These are phyloP conservation scores for Emergomyces africanus DNA, from an alignment of 2,329 filamentous ascomycete species.

Conservation along the genomic window DNA sequence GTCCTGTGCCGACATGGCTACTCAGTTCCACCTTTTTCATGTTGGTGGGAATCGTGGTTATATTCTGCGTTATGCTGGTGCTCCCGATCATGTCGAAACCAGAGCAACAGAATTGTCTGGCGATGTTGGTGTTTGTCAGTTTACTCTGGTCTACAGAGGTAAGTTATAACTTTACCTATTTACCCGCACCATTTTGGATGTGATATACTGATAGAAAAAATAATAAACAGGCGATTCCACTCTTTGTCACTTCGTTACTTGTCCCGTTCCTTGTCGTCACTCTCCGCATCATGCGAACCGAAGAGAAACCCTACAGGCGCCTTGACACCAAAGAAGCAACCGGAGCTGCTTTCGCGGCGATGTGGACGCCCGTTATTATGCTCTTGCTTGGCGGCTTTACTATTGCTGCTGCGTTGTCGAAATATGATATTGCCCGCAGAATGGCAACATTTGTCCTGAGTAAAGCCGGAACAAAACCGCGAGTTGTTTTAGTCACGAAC, in stretches of 20 bases:
- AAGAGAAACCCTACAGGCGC: constrained; percentile 55
- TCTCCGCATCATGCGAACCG: constrained; percentile 68
- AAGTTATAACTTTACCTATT: constrained; percentile 18
- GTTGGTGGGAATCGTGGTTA: constrained; percentile 53
- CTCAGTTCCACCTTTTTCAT: constrained; percentile 70
- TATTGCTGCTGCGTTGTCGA: constrained; percentile 84
- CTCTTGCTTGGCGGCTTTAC: constrained; percentile 91
- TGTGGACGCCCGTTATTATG: constrained; percentile 99
- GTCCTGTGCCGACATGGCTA: constrained; percentile 68
- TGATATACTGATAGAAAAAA: constrained; percentile 4
- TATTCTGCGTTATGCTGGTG: constrained; percentile 63
- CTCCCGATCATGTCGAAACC: constrained; percentile 72
- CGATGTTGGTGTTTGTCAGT: constrained; percentile 86
- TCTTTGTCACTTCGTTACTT: constrained; percentile 89
- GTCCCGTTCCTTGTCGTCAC: constrained; percentile 90
- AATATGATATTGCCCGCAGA: constrained; percentile 95
- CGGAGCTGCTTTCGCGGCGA: constrained; percentile 74
- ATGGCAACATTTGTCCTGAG: constrained; percentile 93
- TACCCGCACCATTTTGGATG: background rate
- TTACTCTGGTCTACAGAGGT: constrained; percentile 94
- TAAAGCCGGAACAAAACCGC: constrained; percentile 84
- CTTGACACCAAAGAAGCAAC: constrained; percentile 72
- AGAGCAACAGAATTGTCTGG: constrained; percentile 93
- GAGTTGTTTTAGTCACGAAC: constrained; percentile 84
- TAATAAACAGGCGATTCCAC: constrained; percentile 62